Conservation (phyloP, 2,329 filamentous ascomycete species). For the Scedosporium minutisporum region DNA sequence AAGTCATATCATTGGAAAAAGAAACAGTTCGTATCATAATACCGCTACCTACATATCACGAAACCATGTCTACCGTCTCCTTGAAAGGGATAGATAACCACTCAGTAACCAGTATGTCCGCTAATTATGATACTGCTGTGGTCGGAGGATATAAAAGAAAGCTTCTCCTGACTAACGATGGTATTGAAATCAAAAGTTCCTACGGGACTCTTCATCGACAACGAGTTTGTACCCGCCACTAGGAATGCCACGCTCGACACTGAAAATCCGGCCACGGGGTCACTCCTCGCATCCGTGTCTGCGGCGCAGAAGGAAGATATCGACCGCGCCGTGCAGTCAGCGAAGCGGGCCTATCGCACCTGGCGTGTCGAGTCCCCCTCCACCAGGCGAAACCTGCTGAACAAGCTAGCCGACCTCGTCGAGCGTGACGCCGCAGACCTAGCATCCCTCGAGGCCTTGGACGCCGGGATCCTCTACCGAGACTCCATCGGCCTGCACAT, state of each 20-base stretch:
- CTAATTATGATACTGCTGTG: too few species aligned
- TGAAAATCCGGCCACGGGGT: constrained; percentile 29
- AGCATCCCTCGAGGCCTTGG: not conserved
- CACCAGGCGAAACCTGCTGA: constrained; percentile 6
- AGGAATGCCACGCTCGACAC: constrained; percentile 51
- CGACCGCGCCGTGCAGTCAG: constrained; percentile 21
- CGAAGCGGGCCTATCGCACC: not conserved
- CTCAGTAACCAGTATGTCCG: too few species aligned
- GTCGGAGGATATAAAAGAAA: too few species aligned
- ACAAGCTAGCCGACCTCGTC: constrained; percentile 2
- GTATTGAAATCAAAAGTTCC: constrained; percentile 4
- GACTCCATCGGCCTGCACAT: constrained; percentile 49
- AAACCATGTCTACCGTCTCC: too few species aligned
- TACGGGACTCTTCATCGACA: constrained; percentile 67
- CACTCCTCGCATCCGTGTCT: constrained; percentile 16
- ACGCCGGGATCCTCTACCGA: constrained; percentile 13
- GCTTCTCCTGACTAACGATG: too few species aligned
- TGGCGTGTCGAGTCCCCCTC: not conserved
- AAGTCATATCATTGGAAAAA: too few species aligned
- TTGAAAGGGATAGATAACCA: too few species aligned
- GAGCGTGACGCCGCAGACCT: constrained; percentile 2
- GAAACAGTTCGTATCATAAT: too few species aligned
- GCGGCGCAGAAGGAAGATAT: constrained; percentile 20
- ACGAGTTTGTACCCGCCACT: constrained; percentile 58
- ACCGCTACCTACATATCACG: too few species aligned